Percentiles rank a stretch among this genome's conserved stretches.
phyloP scores from a whole-genome alignment of 2,329 filamentous ascomycete species.

The Colletotrichum scovillei region DNA sequence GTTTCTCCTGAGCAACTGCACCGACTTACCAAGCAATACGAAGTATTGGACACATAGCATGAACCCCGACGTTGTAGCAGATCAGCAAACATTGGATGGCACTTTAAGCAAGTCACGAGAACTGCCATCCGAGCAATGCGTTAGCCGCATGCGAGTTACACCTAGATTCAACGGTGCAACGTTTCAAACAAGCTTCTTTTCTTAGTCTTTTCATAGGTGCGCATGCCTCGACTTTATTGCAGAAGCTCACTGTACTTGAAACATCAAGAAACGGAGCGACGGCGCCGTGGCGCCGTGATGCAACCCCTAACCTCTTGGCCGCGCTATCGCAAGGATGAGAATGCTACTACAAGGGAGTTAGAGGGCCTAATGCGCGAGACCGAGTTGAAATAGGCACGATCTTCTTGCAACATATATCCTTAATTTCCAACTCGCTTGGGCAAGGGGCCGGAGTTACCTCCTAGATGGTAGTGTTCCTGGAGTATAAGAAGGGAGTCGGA shows the following conservation, averaged over 20 bases:
- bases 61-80: neutral
- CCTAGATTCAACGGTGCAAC: neutral
- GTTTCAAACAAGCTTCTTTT: neutral
- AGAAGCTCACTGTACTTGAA: slow-evolving; percentile 12
- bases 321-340: neutral
- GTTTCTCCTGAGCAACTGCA: neutral
- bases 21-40: no score
- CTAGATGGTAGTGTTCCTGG: neutral
- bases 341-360: neutral
- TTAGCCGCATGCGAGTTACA: neutral
- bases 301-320: neutral
- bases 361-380: neutral
- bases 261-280: neutral
- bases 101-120: neutral
- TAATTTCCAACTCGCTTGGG: neutral
- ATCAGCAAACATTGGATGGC: neutral
- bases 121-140: neutral
- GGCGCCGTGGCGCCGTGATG: neutral
- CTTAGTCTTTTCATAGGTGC: neutral
- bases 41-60: neutral
- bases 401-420: neutral
- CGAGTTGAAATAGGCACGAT: neutral
- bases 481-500: neutral
- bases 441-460: neutral
- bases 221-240: neutral